Conservation (phyloP, 306 rosid genomes). For the Cicer arietinum region DNA sequence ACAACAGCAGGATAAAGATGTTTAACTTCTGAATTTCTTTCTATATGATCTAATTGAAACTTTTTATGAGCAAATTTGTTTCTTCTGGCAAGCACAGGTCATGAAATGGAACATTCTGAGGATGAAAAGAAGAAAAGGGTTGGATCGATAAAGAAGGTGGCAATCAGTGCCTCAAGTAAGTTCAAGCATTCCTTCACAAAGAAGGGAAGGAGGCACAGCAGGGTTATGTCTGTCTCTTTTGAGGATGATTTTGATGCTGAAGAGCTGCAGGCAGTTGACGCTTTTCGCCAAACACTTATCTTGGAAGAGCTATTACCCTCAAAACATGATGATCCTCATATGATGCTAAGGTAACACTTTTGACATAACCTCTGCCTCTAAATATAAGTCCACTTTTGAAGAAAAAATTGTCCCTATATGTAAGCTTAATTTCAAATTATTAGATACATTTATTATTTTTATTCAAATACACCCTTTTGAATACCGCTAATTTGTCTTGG, state of each 20-base stretch:
- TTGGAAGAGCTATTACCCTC: conserved; percentile 85
- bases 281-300: conserved; percentile 87
- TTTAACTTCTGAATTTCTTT: conserved; percentile 12
- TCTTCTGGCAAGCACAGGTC: conserved; percentile 45
- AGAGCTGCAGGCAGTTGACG: conserved; percentile 79
- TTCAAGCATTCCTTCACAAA: conserved; percentile 69
- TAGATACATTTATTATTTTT: no score
- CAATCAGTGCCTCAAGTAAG: conserved; percentile 86
- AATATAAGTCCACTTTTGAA: no score
- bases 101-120: conserved; percentile 60
- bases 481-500: no score
- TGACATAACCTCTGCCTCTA: no score
- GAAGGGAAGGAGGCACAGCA: conserved; percentile 76
- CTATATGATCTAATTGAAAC: background rate
- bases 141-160: conserved; percentile 75
- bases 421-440: no score
- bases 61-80: background rate
- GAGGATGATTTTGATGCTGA: conserved; percentile 72
- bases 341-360: conserved; percentile 78
- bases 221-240: conserved; percentile 70
- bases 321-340: conserved; percentile 81
- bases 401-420: no score
- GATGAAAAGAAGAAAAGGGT: conserved; percentile 84
- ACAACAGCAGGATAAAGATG: conserved; percentile 26
- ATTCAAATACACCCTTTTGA: no score